A percentile compares a stretch with the other conserved stretches of the same genome.
These are phyloP conservation scores for Mycena albidolilacea DNA, from an alignment of 768 basidiomycete genomes.

Conservation along the genomic window DNA sequence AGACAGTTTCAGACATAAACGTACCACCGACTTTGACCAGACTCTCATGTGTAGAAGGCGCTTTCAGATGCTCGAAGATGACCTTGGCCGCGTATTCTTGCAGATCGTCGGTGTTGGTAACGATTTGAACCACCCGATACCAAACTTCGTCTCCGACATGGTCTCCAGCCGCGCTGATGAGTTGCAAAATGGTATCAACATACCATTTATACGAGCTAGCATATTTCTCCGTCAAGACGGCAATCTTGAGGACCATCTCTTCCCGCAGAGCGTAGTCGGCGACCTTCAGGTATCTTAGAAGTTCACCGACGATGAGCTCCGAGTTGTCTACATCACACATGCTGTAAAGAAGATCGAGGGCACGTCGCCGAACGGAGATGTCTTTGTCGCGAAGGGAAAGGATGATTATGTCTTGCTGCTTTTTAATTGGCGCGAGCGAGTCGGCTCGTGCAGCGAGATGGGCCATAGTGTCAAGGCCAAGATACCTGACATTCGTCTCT, in stretches of 20 bases:
- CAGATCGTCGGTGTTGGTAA: slow-evolving; percentile 97
- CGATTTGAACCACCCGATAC: slow-evolving; percentile 99
- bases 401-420: slow-evolving; percentile 96
- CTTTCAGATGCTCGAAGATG: slow-evolving; percentile 89
- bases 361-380: slow-evolving; percentile 94
- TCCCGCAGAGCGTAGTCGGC: slow-evolving; percentile 97
- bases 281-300: slow-evolving; percentile 93
- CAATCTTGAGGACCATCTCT: slow-evolving; percentile 99
- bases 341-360: slow-evolving; percentile 96
- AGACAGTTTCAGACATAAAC: slow-evolving; percentile 38
- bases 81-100: slow-evolving; percentile 97
- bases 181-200: slow-evolving; percentile 96
- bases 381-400: slow-evolving; percentile 96
- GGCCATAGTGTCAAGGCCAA: slow-evolving; percentile 98
- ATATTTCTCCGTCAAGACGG: slow-evolving; percentile 98
- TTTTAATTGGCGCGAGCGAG: slow-evolving; percentile 92
- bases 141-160: slow-evolving; percentile 99
- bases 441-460: slow-evolving; percentile 96
- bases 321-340: slow-evolving; percentile 99
- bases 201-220: slow-evolving; percentile 99
- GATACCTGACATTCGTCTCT: slow-evolving; percentile 98
- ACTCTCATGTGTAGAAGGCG: slow-evolving; percentile 91
- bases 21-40: slow-evolving; percentile 95
- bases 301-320: slow-evolving; percentile 94
- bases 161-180: slow-evolving; percentile 97